Evolutionary conservation across 176 grass and related monocot species (phyloP), one percentile per base, ranked within the genome.

Genomic region (Luzula sylvatica): DNA sequence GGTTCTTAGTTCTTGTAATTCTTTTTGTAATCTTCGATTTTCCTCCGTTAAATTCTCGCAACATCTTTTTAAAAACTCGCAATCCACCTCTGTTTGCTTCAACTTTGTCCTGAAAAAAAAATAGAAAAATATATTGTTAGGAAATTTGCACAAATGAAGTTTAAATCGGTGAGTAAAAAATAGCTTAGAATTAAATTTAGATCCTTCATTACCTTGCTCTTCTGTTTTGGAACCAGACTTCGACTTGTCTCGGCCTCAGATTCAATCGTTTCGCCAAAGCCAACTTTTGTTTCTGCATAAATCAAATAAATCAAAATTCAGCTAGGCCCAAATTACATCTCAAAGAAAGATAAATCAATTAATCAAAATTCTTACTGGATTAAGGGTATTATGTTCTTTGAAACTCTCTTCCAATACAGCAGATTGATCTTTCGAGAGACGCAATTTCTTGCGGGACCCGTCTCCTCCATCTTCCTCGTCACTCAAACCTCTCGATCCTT

Each of bases 61-160:
- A 70, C 87, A 94, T 38, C 78, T 71, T 65, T 94, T 94, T 67
- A 94, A 40, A 70, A 72, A 86, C 74, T 86, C 87, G 61, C 87
- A 94, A 65, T 94, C 87, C 50, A 94, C 87, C 82, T 94, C 87
- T 46, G 82, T 94, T 72, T 94, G 87, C 78, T 94, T 94, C 77
- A 94, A 71, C 56, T 94, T 94, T 64, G 87, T 94, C 71, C 87
- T 92, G 50, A 2, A 47, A 23, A 30, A 3, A 12, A 29, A 11
- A 4, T 8, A 67, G 18, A 3, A 12, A 29, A 11, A 4, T 8
- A 67, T 16, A 26, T 24, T 20, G 21, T 64, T 22, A 35, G 19
- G 18, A 14, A 11, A 44, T 8, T 61, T 12, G 2, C 15, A 24
- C 25, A 26, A 43, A 24, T 42, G 38, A 29, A 9, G 30, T n/a